Conservation (phyloP, 2,329 filamentous ascomycete species). For the Stemphylium lycopersici region DNA sequence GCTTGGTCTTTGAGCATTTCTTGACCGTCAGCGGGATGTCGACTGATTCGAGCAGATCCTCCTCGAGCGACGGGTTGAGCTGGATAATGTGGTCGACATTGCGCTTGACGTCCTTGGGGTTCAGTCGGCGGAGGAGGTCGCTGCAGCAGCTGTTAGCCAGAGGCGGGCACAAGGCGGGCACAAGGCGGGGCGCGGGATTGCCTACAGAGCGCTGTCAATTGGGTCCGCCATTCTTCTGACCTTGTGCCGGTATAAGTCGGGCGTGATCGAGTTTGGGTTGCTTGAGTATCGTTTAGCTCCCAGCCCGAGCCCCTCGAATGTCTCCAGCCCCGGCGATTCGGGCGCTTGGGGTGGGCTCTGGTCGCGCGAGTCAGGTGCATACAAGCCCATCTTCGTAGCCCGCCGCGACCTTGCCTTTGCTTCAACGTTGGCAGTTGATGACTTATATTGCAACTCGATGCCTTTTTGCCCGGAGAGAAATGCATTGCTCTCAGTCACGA, state of each 20-base stretch:
- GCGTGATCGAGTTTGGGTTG: slow-evolving; percentile 25
- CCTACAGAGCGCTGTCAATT: slow-evolving; percentile 75
- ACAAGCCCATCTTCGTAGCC: slow-evolving; percentile 20
- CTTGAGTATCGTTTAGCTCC: slow-evolving; percentile 21
- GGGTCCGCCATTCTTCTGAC: slow-evolving; percentile 44
- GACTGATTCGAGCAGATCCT: slow-evolving; percentile 96
- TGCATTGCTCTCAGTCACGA: not conserved
- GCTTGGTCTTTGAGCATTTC: slow-evolving; percentile 84
- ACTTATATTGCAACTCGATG: not conserved
- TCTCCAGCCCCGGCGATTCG: slow-evolving; percentile 24
- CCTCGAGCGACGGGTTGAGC: slow-evolving; percentile 88
- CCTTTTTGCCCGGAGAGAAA: not conserved
- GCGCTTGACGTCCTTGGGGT: slow-evolving; percentile 86
- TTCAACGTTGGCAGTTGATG: not conserved
- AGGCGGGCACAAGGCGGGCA: not conserved
- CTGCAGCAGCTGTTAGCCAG: slow-evolving; percentile 56
- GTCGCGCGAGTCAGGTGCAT: slow-evolving; percentile 29
- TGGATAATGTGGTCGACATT: slow-evolving; percentile 90
- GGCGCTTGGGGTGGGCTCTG: slow-evolving; percentile 12
- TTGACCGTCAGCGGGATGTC: slow-evolving; percentile 90
- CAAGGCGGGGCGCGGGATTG: not conserved
- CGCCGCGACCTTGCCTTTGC: slow-evolving; percentile 15
- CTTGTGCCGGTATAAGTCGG: slow-evolving; percentile 7
- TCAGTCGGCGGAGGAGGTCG: slow-evolving; percentile 96
- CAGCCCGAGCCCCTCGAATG: slow-evolving; percentile 26